Base-by-base conservation (phyloP, 1,284 basidiomycete species). In the Meira nashicola region DNA sequence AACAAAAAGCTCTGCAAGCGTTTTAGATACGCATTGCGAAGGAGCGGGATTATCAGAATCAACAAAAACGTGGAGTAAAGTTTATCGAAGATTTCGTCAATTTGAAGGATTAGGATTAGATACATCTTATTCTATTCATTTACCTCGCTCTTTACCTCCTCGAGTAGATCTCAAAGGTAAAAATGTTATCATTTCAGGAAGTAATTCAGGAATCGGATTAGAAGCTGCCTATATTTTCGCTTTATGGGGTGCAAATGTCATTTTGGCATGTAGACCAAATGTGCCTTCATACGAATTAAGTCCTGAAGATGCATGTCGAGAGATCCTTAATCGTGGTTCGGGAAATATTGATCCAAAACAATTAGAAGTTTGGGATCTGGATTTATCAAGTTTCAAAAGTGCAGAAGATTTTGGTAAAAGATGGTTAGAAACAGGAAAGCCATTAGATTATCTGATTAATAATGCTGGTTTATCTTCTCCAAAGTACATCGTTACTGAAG, bases 281-380 rank as follows among this genome's bases (percentile, higher is more conserved):
- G 67, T 65, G 8, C 48, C 55, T n/a, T 4, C 17, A 21, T 66
- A 73, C 62, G 71, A 73, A 55, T 66, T 65, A 48, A 39, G 66
- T 39, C 71, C 71, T 2, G 63, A 68, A 43, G 57, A 68, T 25
- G 62, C 65, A 1, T 59, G 66, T 7, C 50, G 57, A 38, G 65
- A 70, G 1, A 54, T 71, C 4, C 44, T 69, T n/a, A 19, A 41
- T 0, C 5, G 12, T 1, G 54, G 59, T 11, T 56, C 58, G 1
- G 58, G 47, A 23, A 43, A 37, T 15, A 40, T 60, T 5, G 19
- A 56, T 6, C 60, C 56, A 40, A 40, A 39, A 1, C 59, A 63
- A 40, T 63, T 72, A 8, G 70, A 71, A 55, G 41, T 65, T 57
- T 73, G 70, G 70, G 64, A 72, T 55, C 62, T 73, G 38, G 71